phyloP scores from a whole-genome alignment of 2,329 filamentous ascomycete genomes.

The Trichoderma sp. region DNA sequence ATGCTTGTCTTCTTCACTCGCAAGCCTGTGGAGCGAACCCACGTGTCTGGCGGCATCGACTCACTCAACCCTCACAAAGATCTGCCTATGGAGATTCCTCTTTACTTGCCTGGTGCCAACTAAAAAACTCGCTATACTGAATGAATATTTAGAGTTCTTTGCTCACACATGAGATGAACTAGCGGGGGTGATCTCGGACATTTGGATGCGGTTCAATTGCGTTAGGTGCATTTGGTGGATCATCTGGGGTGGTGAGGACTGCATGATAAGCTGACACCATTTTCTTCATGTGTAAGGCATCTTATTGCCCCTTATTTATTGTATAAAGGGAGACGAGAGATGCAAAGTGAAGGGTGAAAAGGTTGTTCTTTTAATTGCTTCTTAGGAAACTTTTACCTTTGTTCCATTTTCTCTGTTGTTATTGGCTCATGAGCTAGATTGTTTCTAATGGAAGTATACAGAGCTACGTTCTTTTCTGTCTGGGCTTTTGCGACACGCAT shows the following conservation, averaged over 20 bases:
- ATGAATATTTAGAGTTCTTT: background rate
- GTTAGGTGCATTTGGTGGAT: background rate
- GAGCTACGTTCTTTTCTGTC: background rate
- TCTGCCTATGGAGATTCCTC: conserved; percentile 29
- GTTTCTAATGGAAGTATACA: background rate
- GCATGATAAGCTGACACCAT: background rate
- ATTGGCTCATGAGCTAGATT: background rate
- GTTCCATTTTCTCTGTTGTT: background rate
- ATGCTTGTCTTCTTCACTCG: conserved; percentile 34
- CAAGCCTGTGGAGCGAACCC: conserved; percentile 27
- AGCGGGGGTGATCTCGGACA: background rate
- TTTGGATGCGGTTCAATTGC: background rate
- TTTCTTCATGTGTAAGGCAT: background rate
- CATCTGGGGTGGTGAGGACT: background rate
- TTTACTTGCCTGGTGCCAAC: conserved; percentile 25
- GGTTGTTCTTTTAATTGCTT: background rate
- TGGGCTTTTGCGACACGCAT: background rate
- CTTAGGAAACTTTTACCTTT: background rate
- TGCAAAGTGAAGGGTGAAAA: background rate
- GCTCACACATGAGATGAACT: background rate
- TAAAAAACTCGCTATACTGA: background rate
- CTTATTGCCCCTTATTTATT: background rate
- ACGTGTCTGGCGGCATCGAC: conserved; percentile 29
- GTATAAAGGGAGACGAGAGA: background rate
- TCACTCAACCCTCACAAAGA: conserved; percentile 28